Evolutionary conservation across 2,329 filamentous ascomycete genomes (phyloP), one percentile per base, ranked within the genome.

Genomic region (Ophiosphaerella korrae): DNA sequence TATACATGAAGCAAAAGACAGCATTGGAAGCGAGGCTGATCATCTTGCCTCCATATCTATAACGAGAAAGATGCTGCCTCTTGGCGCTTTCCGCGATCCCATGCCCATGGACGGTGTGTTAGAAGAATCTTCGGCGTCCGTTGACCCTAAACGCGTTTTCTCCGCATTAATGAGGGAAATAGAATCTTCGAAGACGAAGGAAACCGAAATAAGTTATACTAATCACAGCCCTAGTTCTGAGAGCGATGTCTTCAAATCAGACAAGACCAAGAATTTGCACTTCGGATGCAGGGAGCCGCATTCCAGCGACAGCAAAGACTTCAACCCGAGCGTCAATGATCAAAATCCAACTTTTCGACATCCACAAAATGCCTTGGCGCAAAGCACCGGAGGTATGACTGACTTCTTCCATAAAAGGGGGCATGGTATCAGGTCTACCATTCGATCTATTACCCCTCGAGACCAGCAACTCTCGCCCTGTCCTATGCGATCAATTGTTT

Each of bases 1-100:
- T 21, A 88, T 88, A 63, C 82, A 82, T 39, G 86, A 88, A 66
- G 78, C 68, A 4, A 72, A 70, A 46, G 67, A 71, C 42, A 74
- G 71, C 26, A 63, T 70, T 13, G 61, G 66, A 9, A 73, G 67
- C 42, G 60, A 67, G 24, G 47, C 52, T 21, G 68, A 64, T 5
- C 55, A 52, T 2, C 21, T 50, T 3, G 43, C 44, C 5, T 50
- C 59, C 7, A 5, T 43, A 7, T 55, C 51, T 1, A 48, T 47
- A 2, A 54, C 45, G 13, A 57, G 59, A n/a, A 66, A 64, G 13
- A 55, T 62, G 6, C 37, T 64, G 7, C 59, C 57, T 21, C 53
- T 72, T 11, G 44, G 63, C 3, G 63, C 67, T 7, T 72, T 72
- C 44, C 63, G 58, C 12, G 67, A 72, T 5, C 68, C 69, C 3